Conservation (phyloP, 1,284 basidiomycete species). For the Tilletiopsis washingtonensis region DNA sequence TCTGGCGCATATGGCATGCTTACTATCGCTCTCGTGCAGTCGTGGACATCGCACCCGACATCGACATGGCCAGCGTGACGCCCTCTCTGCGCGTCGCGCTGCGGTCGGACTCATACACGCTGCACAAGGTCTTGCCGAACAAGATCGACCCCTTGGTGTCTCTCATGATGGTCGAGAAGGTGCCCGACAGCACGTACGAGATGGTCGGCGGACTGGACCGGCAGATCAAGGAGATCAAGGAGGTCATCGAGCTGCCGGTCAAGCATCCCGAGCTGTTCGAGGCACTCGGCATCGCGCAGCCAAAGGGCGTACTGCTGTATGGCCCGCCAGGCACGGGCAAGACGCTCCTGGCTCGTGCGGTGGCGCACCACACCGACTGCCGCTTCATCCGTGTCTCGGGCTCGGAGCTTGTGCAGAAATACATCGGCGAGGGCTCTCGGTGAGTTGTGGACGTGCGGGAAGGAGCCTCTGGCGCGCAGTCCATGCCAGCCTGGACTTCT, state of each 20-base stretch:
- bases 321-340: conserved; percentile 47
- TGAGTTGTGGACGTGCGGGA: conserved; percentile 59
- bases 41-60: conserved; percentile 84
- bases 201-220: conserved; percentile 98
- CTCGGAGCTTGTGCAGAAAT: conserved; percentile 94
- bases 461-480: neutral
- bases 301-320: conserved; percentile 57
- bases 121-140: conserved; percentile 47
- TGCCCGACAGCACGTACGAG: conserved; percentile 96
- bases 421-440: conserved; percentile 91
- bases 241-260: conserved; percentile 95
- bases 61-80: conserved; percentile 72
- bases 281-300: conserved; percentile 89
- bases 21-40: conserved; percentile 56
- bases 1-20: no score
- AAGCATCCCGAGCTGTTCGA: conserved; percentile 98
- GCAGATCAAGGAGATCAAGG: conserved; percentile 99
- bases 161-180: conserved; percentile 97
- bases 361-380: conserved; percentile 85
- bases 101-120: conserved; percentile 85
- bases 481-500: no score
- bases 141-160: conserved; percentile 47
- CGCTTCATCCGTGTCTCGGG: conserved; percentile 95
- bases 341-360: conserved; percentile 44
- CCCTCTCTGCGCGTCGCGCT: conserved; percentile 87